Conservation (phyloP, 176 grass and related monocot genomes). For the Eremochloa ophiuroides region DNA sequence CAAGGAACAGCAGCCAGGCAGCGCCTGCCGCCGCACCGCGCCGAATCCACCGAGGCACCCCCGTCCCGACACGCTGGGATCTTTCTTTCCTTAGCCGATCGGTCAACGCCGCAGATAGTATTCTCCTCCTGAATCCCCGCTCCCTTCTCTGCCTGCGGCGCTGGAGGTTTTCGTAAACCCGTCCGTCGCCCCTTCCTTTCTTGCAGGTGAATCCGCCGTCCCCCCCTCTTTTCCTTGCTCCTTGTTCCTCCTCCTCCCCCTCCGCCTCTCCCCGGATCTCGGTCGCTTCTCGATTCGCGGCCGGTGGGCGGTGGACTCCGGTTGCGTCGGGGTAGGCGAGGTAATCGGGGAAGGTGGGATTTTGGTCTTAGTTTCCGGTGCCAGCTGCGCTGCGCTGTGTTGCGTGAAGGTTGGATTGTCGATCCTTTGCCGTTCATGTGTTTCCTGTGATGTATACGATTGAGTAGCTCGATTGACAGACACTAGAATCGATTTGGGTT, state of each 20-base stretch:
- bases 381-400: neutral
- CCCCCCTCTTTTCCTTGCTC: neutral
- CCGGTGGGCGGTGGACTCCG: neutral
- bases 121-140: too few relatives aligned
- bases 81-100: neutral
- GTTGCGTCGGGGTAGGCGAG: too few relatives aligned
- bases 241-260: neutral
- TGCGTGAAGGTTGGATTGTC: neutral
- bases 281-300: neutral
- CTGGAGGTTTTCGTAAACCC: constrained; percentile 12
- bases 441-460: neutral
- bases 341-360: constrained; percentile 4
- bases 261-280: neutral
- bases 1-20: neutral
- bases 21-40: neutral
- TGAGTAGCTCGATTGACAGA: neutral
- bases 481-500: neutral
- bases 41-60: neutral
- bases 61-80: neutral
- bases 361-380: neutral
- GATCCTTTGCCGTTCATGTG: neutral
- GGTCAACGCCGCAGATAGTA: constrained; percentile 8
- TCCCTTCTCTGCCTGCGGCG: too few relatives aligned
- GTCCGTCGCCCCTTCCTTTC: neutral
- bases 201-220: neutral